Percentiles rank a stretch among this genome's conserved stretches.
phyloP scores from a whole-genome alignment of 2,329 filamentous ascomycete genomes.

The Rhynchosporium graminicola region DNA sequence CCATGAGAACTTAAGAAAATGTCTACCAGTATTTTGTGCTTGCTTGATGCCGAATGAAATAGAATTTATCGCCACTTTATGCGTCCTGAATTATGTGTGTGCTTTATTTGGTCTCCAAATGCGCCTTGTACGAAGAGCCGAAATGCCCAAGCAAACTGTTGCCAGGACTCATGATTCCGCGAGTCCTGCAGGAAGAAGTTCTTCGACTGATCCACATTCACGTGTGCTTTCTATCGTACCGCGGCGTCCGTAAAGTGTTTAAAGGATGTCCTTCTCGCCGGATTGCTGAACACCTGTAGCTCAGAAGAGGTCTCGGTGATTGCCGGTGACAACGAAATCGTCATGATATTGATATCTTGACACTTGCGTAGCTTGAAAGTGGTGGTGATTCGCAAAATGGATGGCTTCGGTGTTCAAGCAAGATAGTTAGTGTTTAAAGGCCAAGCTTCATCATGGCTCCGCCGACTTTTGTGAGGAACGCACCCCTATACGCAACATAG shows the following conservation, averaged over 20 bases:
- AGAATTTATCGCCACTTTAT: too few species aligned
- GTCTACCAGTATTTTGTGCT: neutral
- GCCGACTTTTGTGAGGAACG: slow-evolving; percentile 28
- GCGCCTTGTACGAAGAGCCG: too few species aligned
- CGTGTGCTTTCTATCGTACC: neutral
- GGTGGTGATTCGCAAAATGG: too few species aligned
- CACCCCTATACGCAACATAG: slow-evolving; percentile 17
- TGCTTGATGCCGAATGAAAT: neutral
- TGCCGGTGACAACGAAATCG: neutral
- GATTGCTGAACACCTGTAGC: neutral
- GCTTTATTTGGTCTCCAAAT: too few species aligned
- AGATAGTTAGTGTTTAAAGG: slow-evolving; percentile 5
- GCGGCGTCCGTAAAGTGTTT: neutral
- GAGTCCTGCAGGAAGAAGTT: too few species aligned
- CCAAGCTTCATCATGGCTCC: slow-evolving; percentile 22
- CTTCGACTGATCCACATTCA: neutral
- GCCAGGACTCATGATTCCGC: too few species aligned
- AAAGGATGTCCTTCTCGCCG: neutral
- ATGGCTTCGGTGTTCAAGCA: neutral
- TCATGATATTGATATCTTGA: too few species aligned
- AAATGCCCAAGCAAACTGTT: too few species aligned
- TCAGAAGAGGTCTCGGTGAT: neutral
- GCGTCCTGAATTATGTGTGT: too few species aligned
- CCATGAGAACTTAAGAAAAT: too few species aligned
- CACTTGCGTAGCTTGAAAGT: too few species aligned